phyloP scores from a whole-genome alignment of 2,329 filamentous ascomycete genomes.

The Fusarium sp. region DNA sequence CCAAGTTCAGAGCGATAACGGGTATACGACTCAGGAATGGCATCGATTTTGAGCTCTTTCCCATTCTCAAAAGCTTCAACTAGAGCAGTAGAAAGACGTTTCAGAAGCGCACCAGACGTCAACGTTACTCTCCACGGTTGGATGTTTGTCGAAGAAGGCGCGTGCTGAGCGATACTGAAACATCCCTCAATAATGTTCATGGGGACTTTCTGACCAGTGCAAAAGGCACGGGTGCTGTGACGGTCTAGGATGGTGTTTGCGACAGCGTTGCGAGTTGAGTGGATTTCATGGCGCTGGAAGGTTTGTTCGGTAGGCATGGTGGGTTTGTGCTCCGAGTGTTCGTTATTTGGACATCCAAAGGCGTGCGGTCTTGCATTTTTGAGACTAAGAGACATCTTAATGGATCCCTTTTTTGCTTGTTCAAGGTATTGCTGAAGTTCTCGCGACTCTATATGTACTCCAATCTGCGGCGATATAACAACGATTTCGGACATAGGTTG shows the following conservation, averaged over 20 bases:
- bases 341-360: background rate
- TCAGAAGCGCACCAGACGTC: conserved; percentile 5
- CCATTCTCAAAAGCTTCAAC: background rate
- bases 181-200: conserved; percentile 1
- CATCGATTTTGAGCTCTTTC: background rate
- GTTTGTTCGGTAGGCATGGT: conserved; percentile 4
- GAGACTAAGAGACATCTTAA: background rate
- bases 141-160: conserved; percentile 22
- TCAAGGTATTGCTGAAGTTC: no score
- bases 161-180: conserved; percentile 20
- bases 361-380: background rate
- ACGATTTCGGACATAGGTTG: no score
- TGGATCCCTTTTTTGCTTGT: no score
- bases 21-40: conserved; percentile 17
- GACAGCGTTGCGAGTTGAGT: background rate
- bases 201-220: conserved; percentile 1
- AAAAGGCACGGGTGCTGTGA: conserved; percentile 19
- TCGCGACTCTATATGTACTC: no score
- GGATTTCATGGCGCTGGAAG: background rate
- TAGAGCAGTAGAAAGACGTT: background rate
- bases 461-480: no score
- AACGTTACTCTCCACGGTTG: conserved; percentile 21
- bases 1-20: conserved; percentile 29
- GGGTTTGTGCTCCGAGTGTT: background rate
- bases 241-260: conserved; percentile 7